phyloP scores from a whole-genome alignment of 345 rosid species.

The Crucihimalaya himalaica region DNA sequence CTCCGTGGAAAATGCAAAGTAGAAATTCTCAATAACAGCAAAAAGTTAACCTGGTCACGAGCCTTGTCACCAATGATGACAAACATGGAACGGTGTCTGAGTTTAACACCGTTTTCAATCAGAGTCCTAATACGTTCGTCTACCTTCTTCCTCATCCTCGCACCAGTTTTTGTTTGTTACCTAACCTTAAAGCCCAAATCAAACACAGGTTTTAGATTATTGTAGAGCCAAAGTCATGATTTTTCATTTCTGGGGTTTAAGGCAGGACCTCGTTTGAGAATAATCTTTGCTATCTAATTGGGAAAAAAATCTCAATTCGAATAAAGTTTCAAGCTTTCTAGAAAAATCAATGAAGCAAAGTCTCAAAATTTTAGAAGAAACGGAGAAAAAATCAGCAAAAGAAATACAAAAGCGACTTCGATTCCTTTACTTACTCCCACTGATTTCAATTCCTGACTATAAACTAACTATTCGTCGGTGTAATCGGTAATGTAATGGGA shows the following conservation, averaged over 20 bases:
- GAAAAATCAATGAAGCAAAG: slow-evolving; percentile 12
- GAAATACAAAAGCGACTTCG: background rate
- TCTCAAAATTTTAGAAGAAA: background rate
- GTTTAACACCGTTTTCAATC: slow-evolving; percentile 89
- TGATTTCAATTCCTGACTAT: background rate
- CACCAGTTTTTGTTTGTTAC: background rate
- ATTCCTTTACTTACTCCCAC: background rate
- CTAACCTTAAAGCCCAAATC: slow-evolving; percentile 10
- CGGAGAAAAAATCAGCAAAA: background rate
- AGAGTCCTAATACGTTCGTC: slow-evolving; percentile 91
- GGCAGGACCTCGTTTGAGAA: background rate
- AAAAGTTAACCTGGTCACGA: slow-evolving; percentile 50
- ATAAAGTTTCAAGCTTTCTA: slow-evolving; percentile 21
- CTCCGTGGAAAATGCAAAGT: slow-evolving; percentile 32
- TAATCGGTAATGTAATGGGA: background rate
- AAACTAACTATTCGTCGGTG: background rate
- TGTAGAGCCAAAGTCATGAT: background rate
- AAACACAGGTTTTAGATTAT: slow-evolving; percentile 9
- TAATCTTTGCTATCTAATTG: background rate
- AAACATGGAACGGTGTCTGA: slow-evolving; percentile 86
- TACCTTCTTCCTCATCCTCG: slow-evolving; percentile 92
- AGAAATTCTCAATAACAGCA: background rate
- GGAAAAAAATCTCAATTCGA: background rate
- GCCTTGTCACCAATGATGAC: slow-evolving; percentile 93
- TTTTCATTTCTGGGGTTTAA: background rate